Evolutionary conservation across 306 rosid species (phyloP).

Genomic region (Senna siamea): DNA sequence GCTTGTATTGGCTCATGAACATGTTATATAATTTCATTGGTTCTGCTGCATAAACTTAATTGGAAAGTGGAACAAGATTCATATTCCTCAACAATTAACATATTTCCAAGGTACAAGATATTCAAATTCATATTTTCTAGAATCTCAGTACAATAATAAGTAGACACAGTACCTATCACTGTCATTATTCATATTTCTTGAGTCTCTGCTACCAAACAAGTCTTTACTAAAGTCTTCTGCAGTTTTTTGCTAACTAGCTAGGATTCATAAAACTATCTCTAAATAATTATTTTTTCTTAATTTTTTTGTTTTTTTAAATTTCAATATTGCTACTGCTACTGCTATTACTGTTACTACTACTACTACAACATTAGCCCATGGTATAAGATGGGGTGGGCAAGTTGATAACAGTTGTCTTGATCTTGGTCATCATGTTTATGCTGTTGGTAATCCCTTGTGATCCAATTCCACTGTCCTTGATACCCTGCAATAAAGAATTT

Average conservation of each 20-base stretch:
- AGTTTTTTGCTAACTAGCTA: slow-evolving; percentile 12
- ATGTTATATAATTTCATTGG: slow-evolving; percentile 6
- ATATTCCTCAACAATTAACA: slow-evolving; percentile 17
- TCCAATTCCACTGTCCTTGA: slow-evolving; percentile 97
- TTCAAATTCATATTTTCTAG: slow-evolving; percentile 28
- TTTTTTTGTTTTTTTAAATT: not conserved
- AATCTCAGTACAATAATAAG: slow-evolving; percentile 26
- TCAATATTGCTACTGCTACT: not conserved
- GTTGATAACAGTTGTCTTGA: slow-evolving; percentile 88
- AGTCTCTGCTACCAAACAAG: slow-evolving; percentile 38
- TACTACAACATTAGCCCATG: slow-evolving; percentile 66
- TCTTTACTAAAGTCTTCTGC: slow-evolving; percentile 11
- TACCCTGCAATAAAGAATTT: slow-evolving; percentile 66
- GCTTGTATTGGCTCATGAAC: too few relatives aligned
- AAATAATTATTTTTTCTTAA: not conserved
- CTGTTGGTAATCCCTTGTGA: slow-evolving; percentile 99
- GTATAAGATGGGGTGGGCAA: slow-evolving; percentile 90
- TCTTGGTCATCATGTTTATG: slow-evolving; percentile 96
- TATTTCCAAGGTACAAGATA: slow-evolving; percentile 31
- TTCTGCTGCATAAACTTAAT: slow-evolving; percentile 16
- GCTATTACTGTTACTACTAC: too few relatives aligned
- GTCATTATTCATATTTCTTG: slow-evolving; percentile 30
- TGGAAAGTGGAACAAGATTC: slow-evolving; percentile 17
- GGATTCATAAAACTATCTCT: slow-evolving; percentile 7
- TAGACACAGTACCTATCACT: slow-evolving; percentile 34